These are phyloP conservation scores for Hypomyces rosellus DNA, from an alignment of 2,329 filamentous ascomycete species.

Conservation along the genomic window DNA sequence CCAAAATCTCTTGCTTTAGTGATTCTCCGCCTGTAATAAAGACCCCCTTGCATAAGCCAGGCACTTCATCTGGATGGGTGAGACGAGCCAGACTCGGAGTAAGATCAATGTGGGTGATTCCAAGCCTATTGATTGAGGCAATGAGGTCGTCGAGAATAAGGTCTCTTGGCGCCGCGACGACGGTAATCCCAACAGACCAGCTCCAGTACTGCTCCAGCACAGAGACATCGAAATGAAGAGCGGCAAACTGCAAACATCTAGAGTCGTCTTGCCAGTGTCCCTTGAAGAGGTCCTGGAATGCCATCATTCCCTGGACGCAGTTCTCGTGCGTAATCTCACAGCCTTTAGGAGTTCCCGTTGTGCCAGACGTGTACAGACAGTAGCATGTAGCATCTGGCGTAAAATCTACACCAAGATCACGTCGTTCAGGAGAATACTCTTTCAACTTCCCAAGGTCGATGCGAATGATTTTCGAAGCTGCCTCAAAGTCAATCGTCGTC, in stretches of 20 bases:
- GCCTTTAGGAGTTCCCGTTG: constrained; percentile 79
- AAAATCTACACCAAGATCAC: constrained; percentile 14
- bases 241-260: constrained; percentile 87
- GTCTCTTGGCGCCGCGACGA: constrained; percentile 77
- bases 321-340: constrained; percentile 87
- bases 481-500: constrained; percentile 27
- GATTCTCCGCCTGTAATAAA: constrained; percentile 92
- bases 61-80: constrained; percentile 72
- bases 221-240: constrained; percentile 90
- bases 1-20: constrained; percentile 81
- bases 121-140: constrained; percentile 61
- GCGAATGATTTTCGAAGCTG: constrained; percentile 25
- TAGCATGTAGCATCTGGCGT: constrained; percentile 60
- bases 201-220: constrained; percentile 94
- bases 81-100: constrained; percentile 81
- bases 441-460: constrained; percentile 28
- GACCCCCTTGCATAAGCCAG: constrained; percentile 70
- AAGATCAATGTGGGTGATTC: constrained; percentile 85
- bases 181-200: constrained; percentile 82
- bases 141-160: constrained; percentile 79
- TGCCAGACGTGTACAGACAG: constrained; percentile 82
- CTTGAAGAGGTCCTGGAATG: constrained; percentile 72
- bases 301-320: constrained; percentile 80
- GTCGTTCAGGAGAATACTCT: constrained; percentile 12
- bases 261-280: constrained; percentile 68